A percentile compares a stretch with the other conserved stretches of the same genome.
Evolutionary conservation across 2,329 filamentous ascomycete species (phyloP).

Genomic region (Botrytis byssoidea): DNA sequence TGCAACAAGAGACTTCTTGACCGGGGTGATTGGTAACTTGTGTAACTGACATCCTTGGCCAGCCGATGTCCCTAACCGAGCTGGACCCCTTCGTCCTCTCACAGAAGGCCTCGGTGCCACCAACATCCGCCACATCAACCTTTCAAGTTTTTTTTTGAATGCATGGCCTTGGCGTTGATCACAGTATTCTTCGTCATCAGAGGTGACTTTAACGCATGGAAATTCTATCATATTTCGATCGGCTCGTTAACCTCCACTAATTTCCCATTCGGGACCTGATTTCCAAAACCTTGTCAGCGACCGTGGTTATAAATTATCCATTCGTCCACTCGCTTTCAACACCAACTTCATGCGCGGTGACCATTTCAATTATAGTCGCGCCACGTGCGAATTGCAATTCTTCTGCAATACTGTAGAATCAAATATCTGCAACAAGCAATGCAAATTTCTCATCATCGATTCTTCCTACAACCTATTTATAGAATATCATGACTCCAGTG

Average conservation of each 20-base stretch:
- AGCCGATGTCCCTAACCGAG: background rate
- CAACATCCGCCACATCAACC: background rate
- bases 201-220: background rate
- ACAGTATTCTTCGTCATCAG: background rate
- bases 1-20: background rate
- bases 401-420: background rate
- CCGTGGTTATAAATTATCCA: background rate
- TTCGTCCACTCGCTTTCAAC: background rate
- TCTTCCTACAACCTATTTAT: no score
- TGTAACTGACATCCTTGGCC: background rate
- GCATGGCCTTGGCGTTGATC: background rate
- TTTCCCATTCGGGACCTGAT: background rate
- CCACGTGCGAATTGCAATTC: background rate
- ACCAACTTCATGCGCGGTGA: background rate
- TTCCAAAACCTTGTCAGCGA: no score
- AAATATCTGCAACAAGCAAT: background rate
- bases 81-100: background rate
- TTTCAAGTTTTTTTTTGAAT: background rate
- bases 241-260: no score
- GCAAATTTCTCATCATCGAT: background rate
- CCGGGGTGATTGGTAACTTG: background rate
- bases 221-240: background rate
- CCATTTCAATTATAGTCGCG: background rate
- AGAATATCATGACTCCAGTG: background rate
- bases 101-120: background rate